These are phyloP conservation scores for Pseudozyma sp. DNA, from an alignment of 1,284 basidiomycete species.

Conservation along the genomic window DNA sequence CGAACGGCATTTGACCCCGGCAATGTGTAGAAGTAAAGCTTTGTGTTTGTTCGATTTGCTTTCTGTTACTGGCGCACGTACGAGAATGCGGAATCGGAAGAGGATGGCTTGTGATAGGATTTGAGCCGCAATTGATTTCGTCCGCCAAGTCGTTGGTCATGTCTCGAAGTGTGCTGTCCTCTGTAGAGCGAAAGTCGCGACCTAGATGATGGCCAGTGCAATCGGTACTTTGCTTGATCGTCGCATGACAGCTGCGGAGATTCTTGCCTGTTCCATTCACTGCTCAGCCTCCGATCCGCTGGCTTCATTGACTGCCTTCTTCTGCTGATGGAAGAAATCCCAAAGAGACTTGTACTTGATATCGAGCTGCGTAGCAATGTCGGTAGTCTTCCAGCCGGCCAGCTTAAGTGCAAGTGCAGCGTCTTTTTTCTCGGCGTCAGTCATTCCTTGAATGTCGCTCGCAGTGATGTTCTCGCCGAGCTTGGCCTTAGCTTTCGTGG, in stretches of 20 bases:
- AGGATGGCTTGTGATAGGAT: no score
- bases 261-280: not conserved
- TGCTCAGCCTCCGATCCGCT: no score
- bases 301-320: slow-evolving; percentile 12
- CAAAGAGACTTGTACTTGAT: slow-evolving; percentile 29
- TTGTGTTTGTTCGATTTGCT: not conserved
- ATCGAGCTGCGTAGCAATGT: slow-evolving; percentile 21
- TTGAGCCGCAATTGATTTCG: no score
- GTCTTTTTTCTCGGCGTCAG: slow-evolving; percentile 15
- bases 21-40: not conserved
- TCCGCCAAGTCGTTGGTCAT: no score
- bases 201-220: no score
- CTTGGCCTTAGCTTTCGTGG: slow-evolving; percentile 8
- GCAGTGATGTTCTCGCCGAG: not conserved
- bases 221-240: no score
- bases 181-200: no score
- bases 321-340: slow-evolving; percentile 18
- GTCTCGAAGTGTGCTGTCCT: no score
- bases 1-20: no score
- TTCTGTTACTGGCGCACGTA: not conserved
- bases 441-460: not conserved
- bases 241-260: not conserved
- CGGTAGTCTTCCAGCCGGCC: slow-evolving; percentile 13
- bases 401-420: slow-evolving; percentile 22
- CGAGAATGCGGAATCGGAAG: no score